A percentile compares a stretch with the other conserved stretches of the same genome.
phyloP scores from a whole-genome alignment of 805 yeast genomes.

The Limtongia smithiae region DNA sequence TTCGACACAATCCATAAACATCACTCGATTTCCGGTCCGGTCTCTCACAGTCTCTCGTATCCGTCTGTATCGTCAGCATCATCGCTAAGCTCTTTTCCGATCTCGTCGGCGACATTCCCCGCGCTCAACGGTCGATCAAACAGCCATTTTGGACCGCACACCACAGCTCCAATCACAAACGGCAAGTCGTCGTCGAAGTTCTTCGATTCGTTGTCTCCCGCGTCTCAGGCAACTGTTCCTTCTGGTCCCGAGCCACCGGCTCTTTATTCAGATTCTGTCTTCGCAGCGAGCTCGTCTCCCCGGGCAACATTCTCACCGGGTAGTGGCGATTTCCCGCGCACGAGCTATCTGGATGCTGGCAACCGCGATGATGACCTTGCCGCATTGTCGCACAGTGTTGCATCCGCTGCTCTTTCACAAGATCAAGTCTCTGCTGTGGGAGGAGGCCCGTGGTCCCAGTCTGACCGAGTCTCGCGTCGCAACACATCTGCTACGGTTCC shows the following conservation, averaged over 20 bases:
- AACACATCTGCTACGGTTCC: constrained; percentile 2
- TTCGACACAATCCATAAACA: constrained; percentile 1
- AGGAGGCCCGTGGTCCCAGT: constrained; percentile 1
- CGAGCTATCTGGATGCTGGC: constrained; percentile 34
- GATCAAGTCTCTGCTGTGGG: too few species aligned
- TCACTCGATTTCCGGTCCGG: constrained; percentile 6
- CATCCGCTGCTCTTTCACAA: too few species aligned
- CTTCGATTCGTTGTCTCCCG: constrained; percentile 23
- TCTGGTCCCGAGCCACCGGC: constrained; percentile 10
- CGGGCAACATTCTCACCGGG: constrained; percentile 24
- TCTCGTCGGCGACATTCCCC: constrained; percentile 6
- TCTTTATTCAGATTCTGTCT: constrained; percentile 8
- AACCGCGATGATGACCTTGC: constrained; percentile 36
- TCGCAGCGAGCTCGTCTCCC: constrained; percentile 26
- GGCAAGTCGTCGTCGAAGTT: constrained; percentile 17
- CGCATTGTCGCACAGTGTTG: too few species aligned
- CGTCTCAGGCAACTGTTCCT: constrained; percentile 11
- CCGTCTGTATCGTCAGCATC: background rate
- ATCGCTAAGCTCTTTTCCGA: constrained; percentile 10
- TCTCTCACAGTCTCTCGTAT: constrained; percentile 1
- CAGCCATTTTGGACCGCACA: too few species aligned
- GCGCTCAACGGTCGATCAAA: constrained; percentile 7
- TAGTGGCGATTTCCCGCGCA: constrained; percentile 21
- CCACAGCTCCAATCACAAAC: background rate
- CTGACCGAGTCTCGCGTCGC: constrained; percentile 8